Conservation (phyloP, 148 eudicot species). For the Rhododendron ferrugineum region DNA sequence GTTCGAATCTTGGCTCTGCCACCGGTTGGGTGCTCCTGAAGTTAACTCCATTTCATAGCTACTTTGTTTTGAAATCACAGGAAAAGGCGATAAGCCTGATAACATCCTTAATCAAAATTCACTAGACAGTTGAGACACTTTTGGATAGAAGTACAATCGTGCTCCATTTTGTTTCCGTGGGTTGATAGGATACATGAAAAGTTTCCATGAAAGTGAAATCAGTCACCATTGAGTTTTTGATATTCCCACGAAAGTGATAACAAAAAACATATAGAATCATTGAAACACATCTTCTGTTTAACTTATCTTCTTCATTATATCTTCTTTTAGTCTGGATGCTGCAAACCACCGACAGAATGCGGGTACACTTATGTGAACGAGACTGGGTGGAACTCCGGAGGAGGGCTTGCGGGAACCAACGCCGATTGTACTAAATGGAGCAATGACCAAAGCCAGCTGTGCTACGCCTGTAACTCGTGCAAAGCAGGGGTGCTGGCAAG, state of each 20-base stretch:
- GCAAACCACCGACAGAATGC: constrained; percentile 96
- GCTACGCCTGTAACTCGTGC: constrained; percentile 78
- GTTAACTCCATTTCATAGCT: neutral
- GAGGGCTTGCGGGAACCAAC: constrained; percentile 32
- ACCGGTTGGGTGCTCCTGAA: neutral
- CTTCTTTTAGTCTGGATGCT: constrained; percentile 75
- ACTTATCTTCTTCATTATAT: neutral
- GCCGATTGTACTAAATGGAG: constrained; percentile 61
- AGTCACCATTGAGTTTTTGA: too few species aligned
- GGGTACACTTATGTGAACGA: constrained; percentile 66
- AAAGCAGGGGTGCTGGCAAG: constrained; percentile 91
- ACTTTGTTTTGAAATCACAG: neutral
- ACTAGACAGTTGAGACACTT: neutral
- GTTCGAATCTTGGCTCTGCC: too few species aligned
- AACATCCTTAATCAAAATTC: neutral
- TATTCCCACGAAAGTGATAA: neutral
- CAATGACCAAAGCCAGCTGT: constrained; percentile 65
- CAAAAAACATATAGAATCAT: neutral
- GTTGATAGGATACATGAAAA: too few species aligned
- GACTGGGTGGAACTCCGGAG: constrained; percentile 58
- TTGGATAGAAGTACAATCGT: neutral
- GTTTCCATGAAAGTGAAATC: too few species aligned
- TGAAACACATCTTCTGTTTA: neutral
- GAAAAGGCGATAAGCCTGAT: neutral
- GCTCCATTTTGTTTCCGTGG: neutral